A percentile compares a stretch with the other conserved stretches of the same genome.
Evolutionary conservation across 805 yeast genomes (phyloP).

Genomic region (Pichia cephalocereana): DNA sequence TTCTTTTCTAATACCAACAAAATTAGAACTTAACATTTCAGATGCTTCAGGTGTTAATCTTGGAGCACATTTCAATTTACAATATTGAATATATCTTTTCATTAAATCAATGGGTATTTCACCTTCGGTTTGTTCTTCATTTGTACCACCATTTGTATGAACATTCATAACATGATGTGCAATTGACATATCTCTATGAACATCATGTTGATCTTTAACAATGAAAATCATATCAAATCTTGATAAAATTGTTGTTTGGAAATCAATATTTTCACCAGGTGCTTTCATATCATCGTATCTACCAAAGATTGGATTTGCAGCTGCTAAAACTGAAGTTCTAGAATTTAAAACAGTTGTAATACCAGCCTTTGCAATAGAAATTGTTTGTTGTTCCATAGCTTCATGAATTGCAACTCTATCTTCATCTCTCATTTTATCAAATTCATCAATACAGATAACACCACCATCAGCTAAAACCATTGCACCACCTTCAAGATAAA

Average conservation of each 20-base stretch:
- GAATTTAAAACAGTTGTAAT: slow-evolving; percentile 95
- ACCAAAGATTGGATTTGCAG: slow-evolving; percentile 96
- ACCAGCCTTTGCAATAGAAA: slow-evolving; percentile 98
- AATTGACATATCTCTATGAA: slow-evolving; percentile 72
- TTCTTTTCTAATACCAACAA: slow-evolving; percentile 79
- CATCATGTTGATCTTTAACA: slow-evolving; percentile 91
- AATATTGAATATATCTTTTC: slow-evolving; percentile 88
- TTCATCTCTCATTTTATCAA: slow-evolving; percentile 98
- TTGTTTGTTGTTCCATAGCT: slow-evolving; percentile 99
- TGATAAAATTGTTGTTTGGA: slow-evolving; percentile 92
- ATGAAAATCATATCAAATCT: slow-evolving; percentile 98
- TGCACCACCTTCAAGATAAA: slow-evolving; percentile 97
- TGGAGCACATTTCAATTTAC: slow-evolving; percentile 88
- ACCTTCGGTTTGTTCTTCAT: slow-evolving; percentile 48
- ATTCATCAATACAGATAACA: slow-evolving; percentile 97
- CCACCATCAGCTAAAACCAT: slow-evolving; percentile 99
- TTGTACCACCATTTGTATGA: slow-evolving; percentile 65
- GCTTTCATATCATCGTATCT: slow-evolving; percentile 92
- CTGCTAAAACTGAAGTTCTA: slow-evolving; percentile 92
- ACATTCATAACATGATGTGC: slow-evolving; percentile 94
- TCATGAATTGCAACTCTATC: slow-evolving; percentile 98
- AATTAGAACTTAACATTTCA: slow-evolving; percentile 82
- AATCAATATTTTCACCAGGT: slow-evolving; percentile 97
- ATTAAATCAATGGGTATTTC: slow-evolving; percentile 85
- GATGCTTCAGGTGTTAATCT: slow-evolving; percentile 82